phyloP scores from a whole-genome alignment of 176 grass and related monocot species.

The Pharus latifolius region DNA sequence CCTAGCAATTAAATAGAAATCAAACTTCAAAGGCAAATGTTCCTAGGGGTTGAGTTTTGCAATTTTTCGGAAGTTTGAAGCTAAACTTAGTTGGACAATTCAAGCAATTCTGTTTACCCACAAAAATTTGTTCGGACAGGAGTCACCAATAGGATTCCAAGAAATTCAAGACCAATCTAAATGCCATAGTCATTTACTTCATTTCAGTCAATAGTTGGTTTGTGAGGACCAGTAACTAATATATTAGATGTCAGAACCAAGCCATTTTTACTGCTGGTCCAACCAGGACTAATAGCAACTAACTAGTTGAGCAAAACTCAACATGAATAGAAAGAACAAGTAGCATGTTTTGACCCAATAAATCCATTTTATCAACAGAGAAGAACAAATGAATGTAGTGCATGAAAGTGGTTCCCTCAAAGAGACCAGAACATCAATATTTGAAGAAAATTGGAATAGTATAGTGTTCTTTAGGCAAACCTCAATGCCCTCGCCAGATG shows the following conservation, averaged over 20 bases:
- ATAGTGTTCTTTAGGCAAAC: slow-evolving; percentile 14
- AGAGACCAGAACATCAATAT: neutral
- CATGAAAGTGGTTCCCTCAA: too few relatives aligned
- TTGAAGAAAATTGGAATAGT: neutral
- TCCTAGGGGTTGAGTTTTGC: too few relatives aligned
- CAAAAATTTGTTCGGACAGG: neutral
- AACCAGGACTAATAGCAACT: neutral
- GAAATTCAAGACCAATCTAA: neutral
- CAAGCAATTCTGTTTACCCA: too few relatives aligned
- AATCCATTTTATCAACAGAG: neutral
- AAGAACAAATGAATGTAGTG: too few relatives aligned
- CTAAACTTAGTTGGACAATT: too few relatives aligned
- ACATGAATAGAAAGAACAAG: neutral
- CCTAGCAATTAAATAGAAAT: neutral
- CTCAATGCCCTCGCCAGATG: slow-evolving; percentile 36
- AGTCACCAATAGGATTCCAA: too few relatives aligned
- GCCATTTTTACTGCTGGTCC: neutral
- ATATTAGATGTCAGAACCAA: neutral
- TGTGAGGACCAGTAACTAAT: neutral
- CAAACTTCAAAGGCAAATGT: too few relatives aligned
- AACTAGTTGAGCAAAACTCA: neutral
- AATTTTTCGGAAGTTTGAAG: too few relatives aligned
- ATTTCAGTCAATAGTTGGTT: neutral
- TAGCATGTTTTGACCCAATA: neutral
- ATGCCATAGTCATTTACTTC: neutral